phyloP scores from a whole-genome alignment of 1,139 yeast species.

The Maudiozyma humilis region DNA sequence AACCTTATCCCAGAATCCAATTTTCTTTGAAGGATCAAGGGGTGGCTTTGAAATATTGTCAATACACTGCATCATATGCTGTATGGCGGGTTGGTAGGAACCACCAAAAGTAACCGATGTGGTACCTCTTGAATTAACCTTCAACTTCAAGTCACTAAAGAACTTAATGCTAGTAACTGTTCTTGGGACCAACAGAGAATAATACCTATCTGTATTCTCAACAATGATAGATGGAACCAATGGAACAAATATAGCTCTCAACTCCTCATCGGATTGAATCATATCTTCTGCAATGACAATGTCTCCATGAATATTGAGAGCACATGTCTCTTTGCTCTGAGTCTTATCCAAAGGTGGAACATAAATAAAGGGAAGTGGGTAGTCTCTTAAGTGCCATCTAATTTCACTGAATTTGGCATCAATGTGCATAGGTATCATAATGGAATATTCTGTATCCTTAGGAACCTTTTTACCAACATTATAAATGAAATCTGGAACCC shows the following conservation, averaged over 20 bases:
- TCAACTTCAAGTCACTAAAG: constrained; percentile 52
- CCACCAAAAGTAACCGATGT: constrained; percentile 81
- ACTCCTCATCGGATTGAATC: constrained; percentile 38
- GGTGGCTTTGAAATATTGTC: constrained; percentile 81
- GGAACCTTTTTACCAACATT: constrained; percentile 83
- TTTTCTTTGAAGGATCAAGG: constrained; percentile 71
- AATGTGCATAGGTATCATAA: constrained; percentile 53
- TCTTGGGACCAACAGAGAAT: constrained; percentile 60
- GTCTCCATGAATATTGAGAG: constrained; percentile 40
- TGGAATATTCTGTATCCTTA: constrained; percentile 53
- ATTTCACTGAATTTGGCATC: constrained; percentile 43
- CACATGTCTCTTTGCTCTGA: constrained; percentile 30
- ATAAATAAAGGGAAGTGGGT: constrained; percentile 47
- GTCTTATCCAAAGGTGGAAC: constrained; percentile 35
- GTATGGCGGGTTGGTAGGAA: constrained; percentile 75
- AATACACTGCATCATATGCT: constrained; percentile 68
- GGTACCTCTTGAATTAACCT: constrained; percentile 48
- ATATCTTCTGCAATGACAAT: constrained; percentile 50
- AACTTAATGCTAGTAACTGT: constrained; percentile 72
- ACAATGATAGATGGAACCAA: constrained; percentile 41
- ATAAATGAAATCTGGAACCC: constrained; percentile 53
- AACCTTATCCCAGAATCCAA: constrained; percentile 79
- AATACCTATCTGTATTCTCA: constrained; percentile 38
- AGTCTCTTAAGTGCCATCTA: constrained; percentile 57
- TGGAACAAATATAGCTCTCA: constrained; percentile 57